Percentiles rank a stretch among this genome's conserved stretches.
Conservation (phyloP, 176 grass and related monocot species). For the Hsuehochloa calcarea region DNA sequence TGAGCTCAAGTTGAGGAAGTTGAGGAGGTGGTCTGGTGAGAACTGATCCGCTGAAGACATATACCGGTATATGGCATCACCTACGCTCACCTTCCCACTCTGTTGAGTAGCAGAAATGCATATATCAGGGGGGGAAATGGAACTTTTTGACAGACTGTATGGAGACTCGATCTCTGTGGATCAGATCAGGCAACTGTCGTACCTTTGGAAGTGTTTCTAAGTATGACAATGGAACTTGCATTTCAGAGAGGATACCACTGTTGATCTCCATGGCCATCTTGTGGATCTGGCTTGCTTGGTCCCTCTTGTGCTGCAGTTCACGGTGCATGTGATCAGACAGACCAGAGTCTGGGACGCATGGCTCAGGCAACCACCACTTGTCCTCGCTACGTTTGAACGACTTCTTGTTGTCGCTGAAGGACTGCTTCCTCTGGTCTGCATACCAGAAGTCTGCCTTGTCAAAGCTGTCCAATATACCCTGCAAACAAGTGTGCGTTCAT, state of each 20-base stretch:
- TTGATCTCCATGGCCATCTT: constrained; percentile 99
- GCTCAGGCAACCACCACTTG: constrained; percentile 93
- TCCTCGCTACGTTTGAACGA: constrained; percentile 69
- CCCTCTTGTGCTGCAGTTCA: constrained; percentile 83
- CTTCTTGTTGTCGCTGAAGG: constrained; percentile 46
- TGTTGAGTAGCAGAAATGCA: constrained; percentile 29
- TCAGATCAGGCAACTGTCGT: not conserved
- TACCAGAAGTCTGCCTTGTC: constrained; percentile 89
- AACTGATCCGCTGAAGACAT: constrained; percentile 81
- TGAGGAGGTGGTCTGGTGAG: constrained; percentile 74
- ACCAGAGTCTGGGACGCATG: constrained; percentile 68
- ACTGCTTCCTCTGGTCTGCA: constrained; percentile 65
- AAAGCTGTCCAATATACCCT: constrained; percentile 92
- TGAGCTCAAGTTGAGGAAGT: constrained; percentile 68
- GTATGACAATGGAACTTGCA: constrained; percentile 82
- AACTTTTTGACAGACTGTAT: not conserved
- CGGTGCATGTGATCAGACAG: constrained; percentile 53
- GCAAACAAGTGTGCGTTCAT: constrained; percentile 24
- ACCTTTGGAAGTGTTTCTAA: constrained; percentile 86
- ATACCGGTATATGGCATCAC: constrained; percentile 66
- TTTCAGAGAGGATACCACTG: constrained; percentile 73
- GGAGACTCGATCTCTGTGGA: not conserved
- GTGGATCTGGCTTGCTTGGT: constrained; percentile 95
- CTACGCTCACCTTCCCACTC: constrained; percentile 73
- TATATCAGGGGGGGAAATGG: not conserved